A percentile compares a stretch with the other conserved stretches of the same genome.
phyloP scores from a whole-genome alignment of 2,329 filamentous ascomycete species.

The Dactylonectria macrodidyma region DNA sequence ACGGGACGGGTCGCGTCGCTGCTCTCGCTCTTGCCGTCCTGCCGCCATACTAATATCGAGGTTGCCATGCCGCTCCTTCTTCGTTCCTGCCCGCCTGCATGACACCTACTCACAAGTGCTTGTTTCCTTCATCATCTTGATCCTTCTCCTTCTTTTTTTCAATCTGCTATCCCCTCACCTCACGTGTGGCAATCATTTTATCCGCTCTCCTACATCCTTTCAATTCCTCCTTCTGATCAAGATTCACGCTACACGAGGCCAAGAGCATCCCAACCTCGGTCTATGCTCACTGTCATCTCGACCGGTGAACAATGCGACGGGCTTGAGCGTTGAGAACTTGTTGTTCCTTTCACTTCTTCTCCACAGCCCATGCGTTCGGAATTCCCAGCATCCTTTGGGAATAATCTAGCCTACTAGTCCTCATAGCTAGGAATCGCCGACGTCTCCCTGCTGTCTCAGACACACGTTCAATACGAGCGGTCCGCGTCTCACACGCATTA shows the following conservation, averaged over 20 bases:
- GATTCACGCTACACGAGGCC: not conserved
- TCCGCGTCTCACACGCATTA: conserved; percentile 39
- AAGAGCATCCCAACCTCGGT: not conserved
- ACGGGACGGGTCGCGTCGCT: conserved; percentile 32
- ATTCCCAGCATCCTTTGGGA: conserved; percentile 34
- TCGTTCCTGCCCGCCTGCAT: conserved; percentile 21
- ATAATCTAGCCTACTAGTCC: conserved; percentile 31
- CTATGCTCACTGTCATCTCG: conserved; percentile 7
- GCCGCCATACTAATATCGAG: conserved; percentile 34
- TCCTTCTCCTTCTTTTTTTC: not conserved
- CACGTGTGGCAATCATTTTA: conserved; percentile 5
- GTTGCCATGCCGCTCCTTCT: conserved; percentile 32
- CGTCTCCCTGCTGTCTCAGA: conserved; percentile 14
- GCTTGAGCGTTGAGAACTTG: conserved; percentile 31
- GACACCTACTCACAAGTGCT: conserved; percentile 26
- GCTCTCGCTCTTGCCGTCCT: conserved; percentile 16
- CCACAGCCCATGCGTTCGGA: conserved; percentile 22
- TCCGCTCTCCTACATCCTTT: conserved; percentile 14
- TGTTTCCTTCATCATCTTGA: conserved; percentile 5
- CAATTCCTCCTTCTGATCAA: conserved; percentile 8
- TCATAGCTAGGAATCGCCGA: conserved; percentile 10
- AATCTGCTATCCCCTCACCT: not conserved
- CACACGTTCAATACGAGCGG: conserved; percentile 29
- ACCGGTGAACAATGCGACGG: conserved; percentile 29
- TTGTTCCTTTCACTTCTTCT: conserved; percentile 27